Conservation (phyloP, 2,329 filamentous ascomycete species). For the Fusarium palustre region DNA sequence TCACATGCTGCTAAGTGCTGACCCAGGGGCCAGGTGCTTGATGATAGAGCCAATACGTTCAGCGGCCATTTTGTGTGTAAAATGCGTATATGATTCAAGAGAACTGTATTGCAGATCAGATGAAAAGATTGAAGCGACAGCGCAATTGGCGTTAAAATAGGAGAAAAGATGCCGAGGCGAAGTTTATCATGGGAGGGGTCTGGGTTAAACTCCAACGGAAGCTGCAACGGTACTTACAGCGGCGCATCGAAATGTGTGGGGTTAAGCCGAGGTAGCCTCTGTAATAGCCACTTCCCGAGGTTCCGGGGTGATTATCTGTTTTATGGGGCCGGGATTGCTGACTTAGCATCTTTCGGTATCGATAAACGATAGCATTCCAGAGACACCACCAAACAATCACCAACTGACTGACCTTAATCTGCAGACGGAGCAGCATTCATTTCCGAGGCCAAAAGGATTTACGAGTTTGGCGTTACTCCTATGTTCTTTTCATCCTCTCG, state of each 20-base stretch:
- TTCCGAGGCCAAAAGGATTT: neutral
- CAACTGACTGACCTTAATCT: neutral
- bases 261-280: slow-evolving; percentile 48
- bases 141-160: slow-evolving; percentile 31
- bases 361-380: slow-evolving; percentile 4
- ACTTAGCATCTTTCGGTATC: slow-evolving; percentile 1
- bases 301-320: slow-evolving; percentile 27
- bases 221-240: slow-evolving; percentile 36
- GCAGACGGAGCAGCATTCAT: too few species aligned
- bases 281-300: slow-evolving; percentile 39
- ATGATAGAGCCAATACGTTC: slow-evolving; percentile 90
- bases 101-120: neutral
- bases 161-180: slow-evolving; percentile 36
- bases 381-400: neutral
- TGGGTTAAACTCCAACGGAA: slow-evolving; percentile 35
- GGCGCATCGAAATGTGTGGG: slow-evolving; percentile 42
- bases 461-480: too few species aligned
- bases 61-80: slow-evolving; percentile 72
- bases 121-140: slow-evolving; percentile 1
- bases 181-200: slow-evolving; percentile 39
- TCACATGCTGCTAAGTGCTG: slow-evolving; percentile 82
- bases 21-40: slow-evolving; percentile 83
- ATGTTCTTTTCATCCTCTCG: too few species aligned
- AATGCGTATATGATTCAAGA: slow-evolving; percentile 2
- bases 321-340: neutral